phyloP scores from a whole-genome alignment of 305 asterid species.

The Fraxinus angustifolia region DNA sequence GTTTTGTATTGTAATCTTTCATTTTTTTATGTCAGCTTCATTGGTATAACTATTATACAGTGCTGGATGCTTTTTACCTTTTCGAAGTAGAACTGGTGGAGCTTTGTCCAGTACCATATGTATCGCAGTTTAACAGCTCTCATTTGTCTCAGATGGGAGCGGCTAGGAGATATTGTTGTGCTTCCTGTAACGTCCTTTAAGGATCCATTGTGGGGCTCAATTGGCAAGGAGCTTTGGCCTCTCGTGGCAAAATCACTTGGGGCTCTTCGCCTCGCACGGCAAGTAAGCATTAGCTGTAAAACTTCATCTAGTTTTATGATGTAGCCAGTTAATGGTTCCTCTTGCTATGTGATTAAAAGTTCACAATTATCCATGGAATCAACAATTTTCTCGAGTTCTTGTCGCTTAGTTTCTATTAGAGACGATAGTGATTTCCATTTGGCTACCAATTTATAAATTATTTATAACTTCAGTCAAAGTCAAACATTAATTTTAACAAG shows the following conservation, averaged over 20 bases:
- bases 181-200: slow-evolving; percentile 75
- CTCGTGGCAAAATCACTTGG: slow-evolving; percentile 75
- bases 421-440: background rate
- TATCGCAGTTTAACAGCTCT: slow-evolving; percentile 16
- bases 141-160: slow-evolving; percentile 75
- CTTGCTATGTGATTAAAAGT: background rate
- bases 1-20: slow-evolving; percentile 30
- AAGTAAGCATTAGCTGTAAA: slow-evolving; percentile 45
- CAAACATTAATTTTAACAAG: background rate
- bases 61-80: slow-evolving; percentile 4
- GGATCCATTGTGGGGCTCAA: slow-evolving; percentile 66
- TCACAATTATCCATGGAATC: background rate
- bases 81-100: background rate
- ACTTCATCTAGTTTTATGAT: slow-evolving; percentile 2
- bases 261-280: slow-evolving; percentile 79
- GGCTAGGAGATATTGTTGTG: slow-evolving; percentile 78
- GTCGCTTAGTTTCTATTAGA: background rate
- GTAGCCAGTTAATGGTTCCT: slow-evolving; percentile 10
- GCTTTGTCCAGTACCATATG: slow-evolving; percentile 9
- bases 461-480: background rate
- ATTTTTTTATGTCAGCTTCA: slow-evolving; percentile 3
- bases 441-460: background rate
- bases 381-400: background rate
- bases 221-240: slow-evolving; percentile 80
- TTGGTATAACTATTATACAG: background rate